Conservation (phyloP, 148 eudicot genomes). For the Hydrangea macrophylla region DNA sequence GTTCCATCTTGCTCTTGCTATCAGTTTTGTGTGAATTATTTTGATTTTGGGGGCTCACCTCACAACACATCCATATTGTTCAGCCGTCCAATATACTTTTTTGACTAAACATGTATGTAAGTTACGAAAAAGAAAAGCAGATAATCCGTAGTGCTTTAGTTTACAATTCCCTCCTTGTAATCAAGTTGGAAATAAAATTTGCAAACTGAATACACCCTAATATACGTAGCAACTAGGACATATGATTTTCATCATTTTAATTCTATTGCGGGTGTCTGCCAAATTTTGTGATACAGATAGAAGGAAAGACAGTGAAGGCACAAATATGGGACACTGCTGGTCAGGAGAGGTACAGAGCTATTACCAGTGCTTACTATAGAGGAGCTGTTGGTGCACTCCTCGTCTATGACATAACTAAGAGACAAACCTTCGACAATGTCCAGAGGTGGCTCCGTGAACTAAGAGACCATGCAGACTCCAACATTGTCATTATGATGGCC, state of each 20-base stretch:
- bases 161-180: neutral
- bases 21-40: no score
- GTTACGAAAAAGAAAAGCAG: no score
- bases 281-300: slow-evolving; percentile 25
- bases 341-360: slow-evolving; percentile 43
- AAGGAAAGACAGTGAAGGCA: slow-evolving; percentile 42
- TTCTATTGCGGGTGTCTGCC: slow-evolving; percentile 3
- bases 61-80: no score
- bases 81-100: no score
- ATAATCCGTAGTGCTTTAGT: neutral
- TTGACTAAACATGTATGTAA: no score
- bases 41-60: no score
- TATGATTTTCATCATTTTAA: neutral
- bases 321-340: slow-evolving; percentile 51
- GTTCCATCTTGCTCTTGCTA: no score
- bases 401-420: slow-evolving; percentile 43
- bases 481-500: slow-evolving; percentile 45
- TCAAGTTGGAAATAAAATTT: neutral
- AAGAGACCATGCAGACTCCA: slow-evolving; percentile 45
- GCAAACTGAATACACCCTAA: neutral
- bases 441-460: slow-evolving; percentile 42
- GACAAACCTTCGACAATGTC: slow-evolving; percentile 38
- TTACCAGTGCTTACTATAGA: slow-evolving; percentile 45
- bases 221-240: neutral
- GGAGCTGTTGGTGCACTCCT: slow-evolving; percentile 47